Conservation (phyloP, 345 rosid species). For the Chamaenerion angustifolium region DNA sequence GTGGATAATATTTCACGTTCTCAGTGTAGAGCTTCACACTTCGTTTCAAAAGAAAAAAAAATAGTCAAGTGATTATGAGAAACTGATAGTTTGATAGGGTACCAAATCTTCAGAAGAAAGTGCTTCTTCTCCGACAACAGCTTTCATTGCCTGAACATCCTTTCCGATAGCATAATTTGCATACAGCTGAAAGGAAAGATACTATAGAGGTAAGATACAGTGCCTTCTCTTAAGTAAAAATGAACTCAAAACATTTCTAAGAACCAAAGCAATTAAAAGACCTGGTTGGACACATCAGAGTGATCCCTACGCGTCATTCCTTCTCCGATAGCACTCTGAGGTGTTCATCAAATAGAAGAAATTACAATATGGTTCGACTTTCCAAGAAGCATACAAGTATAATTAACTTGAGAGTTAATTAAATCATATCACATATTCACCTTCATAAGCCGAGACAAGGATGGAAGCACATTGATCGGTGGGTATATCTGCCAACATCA, state of each 20-base stretch:
- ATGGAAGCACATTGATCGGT: slow-evolving; percentile 96
- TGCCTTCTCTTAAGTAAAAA: not conserved
- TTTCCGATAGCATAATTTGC: slow-evolving; percentile 96
- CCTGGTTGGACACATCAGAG: slow-evolving; percentile 97
- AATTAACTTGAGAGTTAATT: not conserved
- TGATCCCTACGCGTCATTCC: no score
- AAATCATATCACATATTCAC: slow-evolving; percentile 16
- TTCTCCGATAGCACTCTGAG: slow-evolving; percentile 95
- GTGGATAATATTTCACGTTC: no score
- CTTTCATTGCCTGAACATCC: slow-evolving; percentile 98
- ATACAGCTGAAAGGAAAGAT: slow-evolving; percentile 41
- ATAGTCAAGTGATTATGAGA: not conserved
- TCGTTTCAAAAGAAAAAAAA: no score
- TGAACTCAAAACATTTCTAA: slow-evolving; percentile 3
- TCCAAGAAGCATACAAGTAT: no score
- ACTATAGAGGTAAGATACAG: not conserved
- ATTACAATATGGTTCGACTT: no score
- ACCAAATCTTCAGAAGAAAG: slow-evolving; percentile 97
- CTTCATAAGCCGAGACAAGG: slow-evolving; percentile 96
- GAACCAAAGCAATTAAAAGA: slow-evolving; percentile 10
- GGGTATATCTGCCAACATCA: slow-evolving; percentile 67
- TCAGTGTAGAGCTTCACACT: no score
- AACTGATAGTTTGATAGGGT: not conserved
- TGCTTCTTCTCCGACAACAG: slow-evolving; percentile 99
- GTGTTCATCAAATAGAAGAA: not conserved